phyloP scores from a whole-genome alignment of 2,329 filamentous ascomycete species.

The Colletotrichum tabaci region DNA sequence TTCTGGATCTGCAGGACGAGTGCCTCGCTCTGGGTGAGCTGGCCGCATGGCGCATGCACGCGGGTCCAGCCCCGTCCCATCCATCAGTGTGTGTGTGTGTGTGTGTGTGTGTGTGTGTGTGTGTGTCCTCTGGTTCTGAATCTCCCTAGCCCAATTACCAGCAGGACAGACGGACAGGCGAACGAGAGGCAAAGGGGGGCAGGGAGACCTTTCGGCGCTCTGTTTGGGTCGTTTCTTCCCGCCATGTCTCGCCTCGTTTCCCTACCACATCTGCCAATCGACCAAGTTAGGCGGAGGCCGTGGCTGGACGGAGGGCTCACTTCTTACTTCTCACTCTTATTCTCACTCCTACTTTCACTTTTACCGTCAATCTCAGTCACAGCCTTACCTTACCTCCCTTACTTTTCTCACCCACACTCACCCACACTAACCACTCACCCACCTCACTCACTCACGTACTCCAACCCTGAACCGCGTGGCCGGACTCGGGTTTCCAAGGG shows the following conservation, averaged over 20 bases:
- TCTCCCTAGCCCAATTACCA: not conserved
- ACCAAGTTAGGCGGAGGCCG: not conserved
- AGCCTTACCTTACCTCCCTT: not conserved
- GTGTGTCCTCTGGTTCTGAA: not conserved
- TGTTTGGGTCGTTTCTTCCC: conserved; percentile 7
- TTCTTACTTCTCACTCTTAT: too few species aligned
- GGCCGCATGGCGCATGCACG: conserved; percentile 24
- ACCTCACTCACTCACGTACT: not conserved
- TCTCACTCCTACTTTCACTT: too few species aligned
- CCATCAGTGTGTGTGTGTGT: not conserved
- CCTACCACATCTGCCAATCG: not conserved
- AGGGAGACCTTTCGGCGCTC: conserved; percentile 18
- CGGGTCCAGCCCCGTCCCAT: conserved; percentile 12
- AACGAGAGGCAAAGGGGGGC: not conserved
- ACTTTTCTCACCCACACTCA: not conserved
- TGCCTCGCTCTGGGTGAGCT: conserved; percentile 35
- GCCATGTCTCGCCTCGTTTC: conserved; percentile 11
- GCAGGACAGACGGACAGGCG: not conserved
- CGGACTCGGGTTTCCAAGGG: conserved; percentile 26
- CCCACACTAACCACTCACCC: not conserved
- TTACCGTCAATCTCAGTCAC: not conserved
- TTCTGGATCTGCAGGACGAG: conserved; percentile 32
- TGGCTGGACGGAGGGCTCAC: too few species aligned
- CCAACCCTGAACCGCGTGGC: not conserved
- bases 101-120: too few species aligned